phyloP scores from a whole-genome alignment of 2,329 filamentous ascomycete genomes.

The Emericellopsis atlantica region DNA sequence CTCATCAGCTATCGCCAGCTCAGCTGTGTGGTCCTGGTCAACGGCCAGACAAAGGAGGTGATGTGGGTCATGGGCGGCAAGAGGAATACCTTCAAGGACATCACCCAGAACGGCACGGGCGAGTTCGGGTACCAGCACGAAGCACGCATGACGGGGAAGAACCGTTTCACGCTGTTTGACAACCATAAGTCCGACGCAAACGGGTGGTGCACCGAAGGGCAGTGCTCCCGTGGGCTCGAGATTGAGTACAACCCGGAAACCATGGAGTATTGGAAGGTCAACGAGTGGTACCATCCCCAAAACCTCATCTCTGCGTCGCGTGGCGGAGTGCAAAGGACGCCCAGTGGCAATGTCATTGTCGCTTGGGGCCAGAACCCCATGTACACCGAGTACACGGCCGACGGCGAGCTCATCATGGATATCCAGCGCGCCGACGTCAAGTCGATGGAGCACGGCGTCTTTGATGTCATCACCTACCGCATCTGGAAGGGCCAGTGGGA shows the following conservation, averaged over 20 bases:
- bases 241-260: slow-evolving; percentile 11
- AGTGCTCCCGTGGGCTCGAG: slow-evolving; percentile 12
- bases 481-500: slow-evolving; percentile 13
- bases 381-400: slow-evolving; percentile 13
- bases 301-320: slow-evolving; percentile 11
- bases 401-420: slow-evolving; percentile 11
- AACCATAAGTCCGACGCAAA: slow-evolving; percentile 19
- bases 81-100: slow-evolving; percentile 18
- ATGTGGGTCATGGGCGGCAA: slow-evolving; percentile 23
- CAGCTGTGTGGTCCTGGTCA: slow-evolving; percentile 14
- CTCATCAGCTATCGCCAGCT: slow-evolving; percentile 20
- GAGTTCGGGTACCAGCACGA: slow-evolving; percentile 26
- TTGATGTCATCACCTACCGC: slow-evolving; percentile 14
- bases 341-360: slow-evolving; percentile 13
- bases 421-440: slow-evolving; percentile 8
- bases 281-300: slow-evolving; percentile 15
- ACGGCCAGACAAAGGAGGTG: slow-evolving; percentile 12
- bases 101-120: slow-evolving; percentile 15
- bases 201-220: slow-evolving; percentile 8
- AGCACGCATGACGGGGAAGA: slow-evolving; percentile 14
- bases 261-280: slow-evolving; percentile 14
- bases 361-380: slow-evolving; percentile 15
- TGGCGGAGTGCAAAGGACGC: slow-evolving; percentile 12
- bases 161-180: slow-evolving; percentile 23
- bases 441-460: slow-evolving; percentile 5